Base-by-base conservation (phyloP, 345 rosid species). In the Citrus reticulata region DNA sequence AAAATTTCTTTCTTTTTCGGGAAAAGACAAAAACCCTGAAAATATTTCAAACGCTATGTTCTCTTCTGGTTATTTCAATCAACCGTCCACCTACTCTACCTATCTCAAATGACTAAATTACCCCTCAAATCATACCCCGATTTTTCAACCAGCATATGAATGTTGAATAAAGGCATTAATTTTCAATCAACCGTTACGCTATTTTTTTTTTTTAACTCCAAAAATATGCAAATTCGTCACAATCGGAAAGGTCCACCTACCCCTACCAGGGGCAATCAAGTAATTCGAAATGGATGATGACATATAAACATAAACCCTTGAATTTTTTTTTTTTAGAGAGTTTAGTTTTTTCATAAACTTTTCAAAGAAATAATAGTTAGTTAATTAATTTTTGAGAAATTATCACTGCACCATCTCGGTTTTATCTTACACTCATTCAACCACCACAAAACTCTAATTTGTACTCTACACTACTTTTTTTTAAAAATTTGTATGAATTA, bases 361-460 rank as follows among this genome's bases (percentile, higher is more conserved):
- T 42, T 42, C 49, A 42, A 9, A 2, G 49, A 9, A 40, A 40
- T 34, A 34, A 34, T 5, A 34, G 37, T 34, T 34, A 34, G 11
- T 2, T 42, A 10, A 42, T 32, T 32, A 32, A 32, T 32, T 32
- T 32, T 32, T 0, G 0, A 0, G 0, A 32, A 32, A 32, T 32
- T 32, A 32, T 32, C 4, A 32, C 4, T 32, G 0, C 34, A 32
- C 34, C 0, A 32, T 0, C 4, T 32, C 34, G 4, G 0, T 32
- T 32, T 32, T 32, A 32, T 0, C 4, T 32, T 32, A 32, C 4
- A 32, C 0, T 32, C 0, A 32, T 32, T 32, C 0, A 32, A 32
- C 34, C 0, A 32, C 0, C 0, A 32, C 0, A 32, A 32, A 32
- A 32, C 0, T 32, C 4, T 32, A 32, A 32, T 0, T 32, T 32